Evolutionary conservation across 2,329 filamentous ascomycete genomes (phyloP), one percentile per base, ranked within the genome.

Genomic region (Microdochium nivale): DNA sequence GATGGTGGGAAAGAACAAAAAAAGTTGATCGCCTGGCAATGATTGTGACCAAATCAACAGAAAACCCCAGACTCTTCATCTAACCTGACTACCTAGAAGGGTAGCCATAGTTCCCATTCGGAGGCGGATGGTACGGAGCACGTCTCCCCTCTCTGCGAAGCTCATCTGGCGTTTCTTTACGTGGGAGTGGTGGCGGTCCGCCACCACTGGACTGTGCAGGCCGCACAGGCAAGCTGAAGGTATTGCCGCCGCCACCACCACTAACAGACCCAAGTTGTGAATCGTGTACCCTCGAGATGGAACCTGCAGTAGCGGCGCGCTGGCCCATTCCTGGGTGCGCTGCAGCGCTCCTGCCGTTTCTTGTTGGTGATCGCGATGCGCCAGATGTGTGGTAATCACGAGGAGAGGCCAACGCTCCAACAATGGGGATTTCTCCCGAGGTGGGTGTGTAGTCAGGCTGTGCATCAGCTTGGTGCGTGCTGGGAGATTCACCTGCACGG

Each of bases 371-470:
- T 59, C 77, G 16, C 40, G 40, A 44, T 74, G 60, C 68, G 75
- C 55, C 72, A 67, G 57, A 67, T 58, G 55, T 72, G 72, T 69
- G 65, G 57, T 73, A 70, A 57, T 81, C 77, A 59, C 72, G 72
- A 52, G 79, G 79, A 37, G 78, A 78, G 55, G 77, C 68, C 58
- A 82, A 78, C 52, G 75, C 76, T 30, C 79, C 78, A 49, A 74
- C 78, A 54, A 88, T 81, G 37, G 84, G 84, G 53, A 89, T 88
- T 59, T 89, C 84, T 53, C 84, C 84, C 51, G 85, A 87, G 11
- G 84, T 87, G 30, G 86, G 84, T 19, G 84, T 87, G 56, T 73
- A 71, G 52, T 76, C 68, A 48, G 74, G 71, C 52, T 59, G 63
- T 50, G 72, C 69, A 51, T 73, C 73, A 47, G 71, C 70, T 48